A percentile compares a stretch with the other conserved stretches of the same genome.
phyloP scores from a whole-genome alignment of 768 basidiomycete genomes.

The Rhizopogon sp. region DNA sequence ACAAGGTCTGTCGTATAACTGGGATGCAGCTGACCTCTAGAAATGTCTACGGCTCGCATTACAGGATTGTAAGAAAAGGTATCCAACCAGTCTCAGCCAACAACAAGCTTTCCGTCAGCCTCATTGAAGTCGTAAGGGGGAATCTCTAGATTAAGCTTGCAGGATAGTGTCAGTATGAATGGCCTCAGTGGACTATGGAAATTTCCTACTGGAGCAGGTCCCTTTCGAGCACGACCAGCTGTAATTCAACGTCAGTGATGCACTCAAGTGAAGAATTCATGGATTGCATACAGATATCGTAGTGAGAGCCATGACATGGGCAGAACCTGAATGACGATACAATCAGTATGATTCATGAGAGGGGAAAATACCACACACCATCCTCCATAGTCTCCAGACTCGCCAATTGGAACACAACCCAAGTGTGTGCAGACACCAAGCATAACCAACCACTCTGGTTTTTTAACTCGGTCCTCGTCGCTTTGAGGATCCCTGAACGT shows the following conservation, averaged over 20 bases:
- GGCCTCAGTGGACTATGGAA: neutral
- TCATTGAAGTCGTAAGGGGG: constrained; percentile 87
- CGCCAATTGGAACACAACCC: constrained; percentile 98
- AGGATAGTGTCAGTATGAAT: constrained; percentile 7
- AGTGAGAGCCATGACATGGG: constrained; percentile 98
- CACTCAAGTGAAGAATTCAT: neutral
- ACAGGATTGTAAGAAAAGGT: constrained; percentile 12
- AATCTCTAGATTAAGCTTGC: constrained; percentile 85
- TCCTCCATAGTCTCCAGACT: constrained; percentile 95
- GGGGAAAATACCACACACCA: constrained; percentile 54
- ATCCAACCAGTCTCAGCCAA: constrained; percentile 51
- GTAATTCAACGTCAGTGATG: constrained; percentile 8
- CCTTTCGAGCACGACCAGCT: constrained; percentile 95
- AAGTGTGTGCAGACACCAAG: constrained; percentile 94
- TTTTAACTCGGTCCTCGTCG: constrained; percentile 85
- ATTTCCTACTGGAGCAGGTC: constrained; percentile 84
- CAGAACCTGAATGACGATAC: constrained; percentile 60
- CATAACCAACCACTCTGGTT: constrained; percentile 96
- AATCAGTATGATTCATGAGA: neutral
- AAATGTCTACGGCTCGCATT: constrained; percentile 13
- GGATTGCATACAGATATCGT: constrained; percentile 73
- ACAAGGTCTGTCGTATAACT: no score
- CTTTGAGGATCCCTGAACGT: constrained; percentile 85
- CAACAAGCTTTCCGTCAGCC: constrained; percentile 76
- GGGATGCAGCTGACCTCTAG: constrained; percentile 11